Evolutionary conservation across 2,329 filamentous ascomycete genomes (phyloP).

Genomic region (Ophiostoma fasciatum): DNA sequence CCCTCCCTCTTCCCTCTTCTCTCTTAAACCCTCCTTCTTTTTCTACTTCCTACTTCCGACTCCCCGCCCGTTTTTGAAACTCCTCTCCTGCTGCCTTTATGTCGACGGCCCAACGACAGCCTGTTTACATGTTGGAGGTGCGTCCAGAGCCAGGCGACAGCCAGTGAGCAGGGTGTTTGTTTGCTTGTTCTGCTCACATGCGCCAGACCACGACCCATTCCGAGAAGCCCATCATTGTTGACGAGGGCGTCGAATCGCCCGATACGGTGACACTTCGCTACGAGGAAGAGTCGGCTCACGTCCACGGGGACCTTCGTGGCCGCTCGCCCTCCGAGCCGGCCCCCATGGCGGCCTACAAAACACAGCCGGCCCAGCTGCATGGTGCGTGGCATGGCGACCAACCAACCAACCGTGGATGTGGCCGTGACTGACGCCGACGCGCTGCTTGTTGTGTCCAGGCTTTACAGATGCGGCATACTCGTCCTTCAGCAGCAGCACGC

Average conservation of each 20-base stretch:
- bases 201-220: constrained; percentile 35
- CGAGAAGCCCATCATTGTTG: constrained; percentile 42
- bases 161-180: background rate
- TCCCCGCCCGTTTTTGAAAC: background rate
- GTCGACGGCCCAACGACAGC: constrained; percentile 41
- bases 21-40: background rate
- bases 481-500: constrained; percentile 33
- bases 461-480: constrained; percentile 35
- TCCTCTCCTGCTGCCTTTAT: constrained; percentile 27
- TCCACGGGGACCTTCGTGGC: constrained; percentile 37
- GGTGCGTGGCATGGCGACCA: constrained; percentile 55
- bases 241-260: constrained; percentile 42
- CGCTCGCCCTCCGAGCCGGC: constrained; percentile 44
- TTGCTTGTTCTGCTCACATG: background rate
- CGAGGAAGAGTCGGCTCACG: constrained; percentile 39
- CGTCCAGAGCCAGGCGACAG: constrained; percentile 20
- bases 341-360: constrained; percentile 77
- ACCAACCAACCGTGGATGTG: too few species aligned
- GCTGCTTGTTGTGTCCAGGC: constrained; percentile 13
- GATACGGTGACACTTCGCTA: constrained; percentile 41
- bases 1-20: background rate
- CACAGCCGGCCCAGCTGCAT: constrained; percentile 61
- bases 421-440: too few species aligned
- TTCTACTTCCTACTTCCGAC: too few species aligned
- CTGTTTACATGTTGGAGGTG: constrained; percentile 44